phyloP scores from a whole-genome alignment of 768 basidiomycete species.

The Suillus cothurnatus region DNA sequence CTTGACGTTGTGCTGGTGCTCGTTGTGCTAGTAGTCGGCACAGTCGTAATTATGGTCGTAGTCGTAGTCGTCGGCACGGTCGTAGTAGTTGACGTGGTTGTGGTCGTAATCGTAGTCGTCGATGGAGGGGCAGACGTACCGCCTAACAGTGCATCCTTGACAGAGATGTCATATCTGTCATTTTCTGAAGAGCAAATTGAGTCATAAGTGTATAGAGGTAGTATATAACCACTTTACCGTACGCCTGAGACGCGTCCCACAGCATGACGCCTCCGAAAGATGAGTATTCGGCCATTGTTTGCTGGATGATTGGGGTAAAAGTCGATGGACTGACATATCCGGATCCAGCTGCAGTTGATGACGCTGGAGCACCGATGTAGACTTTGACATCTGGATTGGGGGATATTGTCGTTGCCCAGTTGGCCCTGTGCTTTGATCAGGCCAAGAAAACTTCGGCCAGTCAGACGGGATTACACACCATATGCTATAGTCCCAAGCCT shows the following conservation, averaged over 20 bases:
- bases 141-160: conserved; percentile 42
- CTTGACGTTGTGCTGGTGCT: conserved; percentile 24
- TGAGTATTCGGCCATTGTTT: conserved; percentile 38
- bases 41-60: conserved; percentile 16
- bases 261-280: conserved; percentile 48
- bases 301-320: conserved; percentile 34
- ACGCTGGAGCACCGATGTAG: conserved; percentile 50
- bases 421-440: conserved; percentile 38
- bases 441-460: background rate
- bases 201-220: background rate
- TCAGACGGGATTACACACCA: conserved; percentile 30
- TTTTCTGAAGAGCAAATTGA: conserved; percentile 37
- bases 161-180: conserved; percentile 41
- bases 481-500: conserved; percentile 50
- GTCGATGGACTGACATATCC: conserved; percentile 42
- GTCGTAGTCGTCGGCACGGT: conserved; percentile 16
- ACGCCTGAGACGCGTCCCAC: conserved; percentile 50
- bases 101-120: conserved; percentile 24
- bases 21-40: conserved; percentile 1
- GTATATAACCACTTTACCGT: conserved; percentile 26
- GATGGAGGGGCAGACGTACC: conserved; percentile 17
- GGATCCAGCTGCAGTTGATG: conserved; percentile 39
- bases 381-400: conserved; percentile 49
- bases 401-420: conserved; percentile 45
- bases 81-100: background rate